Conservation (phyloP, 2,329 filamentous ascomycete species). For the Cercospora citrullina region DNA sequence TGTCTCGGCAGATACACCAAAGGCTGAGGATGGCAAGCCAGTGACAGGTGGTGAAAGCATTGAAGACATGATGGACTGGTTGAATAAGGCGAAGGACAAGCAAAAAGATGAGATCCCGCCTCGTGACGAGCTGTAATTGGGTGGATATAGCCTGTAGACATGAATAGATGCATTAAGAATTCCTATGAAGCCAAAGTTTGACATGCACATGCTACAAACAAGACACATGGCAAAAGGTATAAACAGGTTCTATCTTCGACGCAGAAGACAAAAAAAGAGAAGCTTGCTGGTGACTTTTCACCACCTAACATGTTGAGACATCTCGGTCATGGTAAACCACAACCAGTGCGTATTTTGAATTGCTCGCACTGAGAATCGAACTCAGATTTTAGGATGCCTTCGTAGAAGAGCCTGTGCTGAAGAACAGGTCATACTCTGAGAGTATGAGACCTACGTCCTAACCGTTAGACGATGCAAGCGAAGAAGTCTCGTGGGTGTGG, state of each 20-base stretch:
- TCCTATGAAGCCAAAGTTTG: not conserved
- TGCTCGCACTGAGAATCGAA: constrained; percentile 24
- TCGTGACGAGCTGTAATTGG: constrained; percentile 27
- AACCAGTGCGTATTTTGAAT: not conserved
- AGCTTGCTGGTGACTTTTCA: constrained; percentile 8
- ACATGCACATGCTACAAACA: too few species aligned
- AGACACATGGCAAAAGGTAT: too few species aligned
- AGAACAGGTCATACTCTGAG: constrained; percentile 15
- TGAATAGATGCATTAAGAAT: constrained; percentile 11
- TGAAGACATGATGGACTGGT: constrained; percentile 29
- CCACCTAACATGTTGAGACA: constrained; percentile 9
- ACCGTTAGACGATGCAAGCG: constrained; percentile 15
- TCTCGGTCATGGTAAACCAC: not conserved
- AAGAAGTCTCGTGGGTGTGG: too few species aligned
- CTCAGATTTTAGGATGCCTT: constrained; percentile 28
- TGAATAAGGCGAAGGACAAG: constrained; percentile 23
- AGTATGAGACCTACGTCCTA: constrained; percentile 24
- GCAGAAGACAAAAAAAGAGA: not conserved
- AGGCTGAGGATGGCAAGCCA: constrained; percentile 17
- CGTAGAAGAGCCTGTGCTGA: constrained; percentile 16
- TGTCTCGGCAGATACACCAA: constrained; percentile 12
- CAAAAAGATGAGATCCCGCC: constrained; percentile 10
- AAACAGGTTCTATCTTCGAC: too few species aligned
- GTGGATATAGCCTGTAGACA: constrained; percentile 20
- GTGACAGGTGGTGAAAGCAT: constrained; percentile 26